A percentile compares a stretch with the other conserved stretches of the same genome.
These are phyloP conservation scores for Salvia rosmarinus DNA, from an alignment of 257 asterid genomes.

Conservation along the genomic window DNA sequence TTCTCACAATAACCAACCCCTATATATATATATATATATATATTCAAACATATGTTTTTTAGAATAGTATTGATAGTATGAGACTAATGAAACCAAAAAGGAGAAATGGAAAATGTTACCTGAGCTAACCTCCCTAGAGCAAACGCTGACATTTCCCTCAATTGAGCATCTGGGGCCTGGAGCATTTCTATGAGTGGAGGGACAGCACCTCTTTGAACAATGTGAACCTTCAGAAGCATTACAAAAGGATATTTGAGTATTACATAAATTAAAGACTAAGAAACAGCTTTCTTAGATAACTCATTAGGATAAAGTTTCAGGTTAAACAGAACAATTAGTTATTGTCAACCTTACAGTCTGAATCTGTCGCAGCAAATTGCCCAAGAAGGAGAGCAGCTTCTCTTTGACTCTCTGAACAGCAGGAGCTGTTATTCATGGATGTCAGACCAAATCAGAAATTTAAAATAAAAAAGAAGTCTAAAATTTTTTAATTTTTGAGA, in stretches of 20 bases:
- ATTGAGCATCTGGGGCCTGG: slow-evolving; percentile 87
- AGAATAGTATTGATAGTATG: neutral
- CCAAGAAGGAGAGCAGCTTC: slow-evolving; percentile 99
- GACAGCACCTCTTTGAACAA: slow-evolving; percentile 98
- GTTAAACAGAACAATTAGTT: slow-evolving; percentile 27
- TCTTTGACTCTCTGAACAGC: slow-evolving; percentile 98
- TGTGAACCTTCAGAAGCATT: slow-evolving; percentile 68
- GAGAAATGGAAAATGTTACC: slow-evolving; percentile 48
- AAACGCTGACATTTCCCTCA: slow-evolving; percentile 97
- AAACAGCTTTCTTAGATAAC: neutral
- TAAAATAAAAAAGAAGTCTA: neutral
- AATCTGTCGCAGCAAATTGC: slow-evolving; percentile 98
- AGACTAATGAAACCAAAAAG: slow-evolving; percentile 11
- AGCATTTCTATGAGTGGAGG: slow-evolving; percentile 96
- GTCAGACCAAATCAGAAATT: slow-evolving; percentile 24
- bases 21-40: neutral
- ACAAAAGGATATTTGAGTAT: slow-evolving; percentile 24
- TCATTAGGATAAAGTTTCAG: neutral
- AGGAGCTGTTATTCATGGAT: slow-evolving; percentile 62
- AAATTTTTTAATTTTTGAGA: neutral
- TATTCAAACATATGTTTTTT: neutral
- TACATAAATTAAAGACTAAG: slow-evolving; percentile 13
- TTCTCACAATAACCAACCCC: too few relatives aligned
- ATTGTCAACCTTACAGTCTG: slow-evolving; percentile 95
- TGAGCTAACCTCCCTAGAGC: slow-evolving; percentile 98